phyloP scores from a whole-genome alignment of 2,329 filamentous ascomycete genomes.

The Lachnellula arida region DNA sequence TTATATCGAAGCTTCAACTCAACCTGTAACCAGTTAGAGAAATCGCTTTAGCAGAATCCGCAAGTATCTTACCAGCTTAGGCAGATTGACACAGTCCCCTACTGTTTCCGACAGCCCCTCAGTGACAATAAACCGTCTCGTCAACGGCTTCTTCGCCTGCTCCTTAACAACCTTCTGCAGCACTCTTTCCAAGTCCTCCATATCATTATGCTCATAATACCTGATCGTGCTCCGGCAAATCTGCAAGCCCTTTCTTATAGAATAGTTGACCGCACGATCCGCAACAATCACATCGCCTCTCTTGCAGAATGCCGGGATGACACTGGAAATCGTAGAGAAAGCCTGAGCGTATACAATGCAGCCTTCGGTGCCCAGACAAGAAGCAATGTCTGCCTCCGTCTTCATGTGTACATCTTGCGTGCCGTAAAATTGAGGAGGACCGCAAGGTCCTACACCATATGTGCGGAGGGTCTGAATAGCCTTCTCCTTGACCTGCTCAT shows the following conservation, averaged over 20 bases:
- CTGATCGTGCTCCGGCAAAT: slow-evolving; percentile 84
- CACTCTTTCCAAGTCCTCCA: slow-evolving; percentile 85
- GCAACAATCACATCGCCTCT: slow-evolving; percentile 95
- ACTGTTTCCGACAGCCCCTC: slow-evolving; percentile 91
- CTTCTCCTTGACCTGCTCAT: slow-evolving; percentile 90
- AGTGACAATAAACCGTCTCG: slow-evolving; percentile 89
- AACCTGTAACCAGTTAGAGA: slow-evolving; percentile 46
- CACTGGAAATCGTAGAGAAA: slow-evolving; percentile 94
- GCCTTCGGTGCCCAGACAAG: slow-evolving; percentile 79
- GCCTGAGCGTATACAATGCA: slow-evolving; percentile 96
- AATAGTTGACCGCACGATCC: slow-evolving; percentile 88
- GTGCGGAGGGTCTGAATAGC: slow-evolving; percentile 89
- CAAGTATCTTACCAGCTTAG: slow-evolving; percentile 63
- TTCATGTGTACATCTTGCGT: slow-evolving; percentile 98
- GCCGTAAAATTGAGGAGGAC: slow-evolving; percentile 95
- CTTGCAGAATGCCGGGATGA: slow-evolving; percentile 96
- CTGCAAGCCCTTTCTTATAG: slow-evolving; percentile 90
- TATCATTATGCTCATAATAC: slow-evolving; percentile 95
- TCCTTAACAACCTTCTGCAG: slow-evolving; percentile 83
- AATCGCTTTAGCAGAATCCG: background rate
- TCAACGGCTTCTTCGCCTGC: slow-evolving; percentile 77
- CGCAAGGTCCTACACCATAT: slow-evolving; percentile 95
- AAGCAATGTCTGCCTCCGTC: slow-evolving; percentile 88
- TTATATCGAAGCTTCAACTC: slow-evolving; percentile 96
- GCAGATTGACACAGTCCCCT: slow-evolving; percentile 79